These are phyloP conservation scores for Prinsepia uniflora DNA, from an alignment of 306 rosid species.

Conservation along the genomic window DNA sequence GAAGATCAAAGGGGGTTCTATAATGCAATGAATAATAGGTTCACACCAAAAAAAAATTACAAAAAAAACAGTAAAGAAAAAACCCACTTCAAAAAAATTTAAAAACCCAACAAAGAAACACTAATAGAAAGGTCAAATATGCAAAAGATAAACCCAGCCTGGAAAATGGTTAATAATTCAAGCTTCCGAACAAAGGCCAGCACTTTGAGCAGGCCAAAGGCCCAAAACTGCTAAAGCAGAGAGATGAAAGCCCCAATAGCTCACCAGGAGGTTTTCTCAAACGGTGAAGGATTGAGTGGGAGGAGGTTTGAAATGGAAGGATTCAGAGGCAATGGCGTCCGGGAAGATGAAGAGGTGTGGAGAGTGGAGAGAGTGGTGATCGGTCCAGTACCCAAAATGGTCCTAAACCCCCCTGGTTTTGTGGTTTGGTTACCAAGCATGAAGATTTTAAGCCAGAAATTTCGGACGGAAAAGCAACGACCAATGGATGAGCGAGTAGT, in stretches of 20 bases:
- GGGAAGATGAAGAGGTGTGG: background rate
- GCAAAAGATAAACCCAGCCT: background rate
- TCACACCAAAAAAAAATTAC: background rate
- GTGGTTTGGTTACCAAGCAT: background rate
- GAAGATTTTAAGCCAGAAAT: background rate
- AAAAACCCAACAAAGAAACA: background rate
- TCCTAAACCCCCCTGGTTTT: no score
- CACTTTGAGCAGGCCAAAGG: no score
- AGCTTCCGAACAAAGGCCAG: background rate
- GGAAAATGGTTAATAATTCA: background rate
- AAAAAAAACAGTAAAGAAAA: background rate
- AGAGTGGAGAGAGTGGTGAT: background rate
- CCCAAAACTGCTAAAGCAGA: background rate
- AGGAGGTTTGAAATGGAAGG: background rate
- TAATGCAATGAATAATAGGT: background rate
- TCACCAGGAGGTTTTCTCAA: background rate
- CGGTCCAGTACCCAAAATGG: background rate
- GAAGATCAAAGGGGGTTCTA: constrained; percentile 1
- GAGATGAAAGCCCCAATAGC: background rate
- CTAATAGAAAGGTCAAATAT: background rate
- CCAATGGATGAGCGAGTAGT: no score
- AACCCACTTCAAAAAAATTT: background rate
- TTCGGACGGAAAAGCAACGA: background rate
- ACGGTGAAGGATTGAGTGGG: background rate
- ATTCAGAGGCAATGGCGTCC: background rate